Evolutionary conservation across 129 eudicot genomes (phyloP), one percentile per base, ranked within the genome.

Genomic region (Helichrysum umbraculigerum): DNA sequence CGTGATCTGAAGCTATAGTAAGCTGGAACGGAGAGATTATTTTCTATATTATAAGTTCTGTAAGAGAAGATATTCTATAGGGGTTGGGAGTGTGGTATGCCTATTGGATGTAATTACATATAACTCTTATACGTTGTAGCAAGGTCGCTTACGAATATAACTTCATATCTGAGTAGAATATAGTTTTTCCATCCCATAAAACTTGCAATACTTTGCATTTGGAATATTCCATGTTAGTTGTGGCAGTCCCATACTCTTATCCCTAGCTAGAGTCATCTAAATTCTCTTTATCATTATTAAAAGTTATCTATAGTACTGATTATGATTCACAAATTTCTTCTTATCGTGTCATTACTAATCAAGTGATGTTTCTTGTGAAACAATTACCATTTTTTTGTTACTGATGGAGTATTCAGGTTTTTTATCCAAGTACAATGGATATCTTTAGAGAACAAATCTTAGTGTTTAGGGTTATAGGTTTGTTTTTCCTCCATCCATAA

Each of bases 401-500:
- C 47, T 41, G 47, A 41, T 41, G 47, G 47, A 41, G 47, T 2
- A 9, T 41, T 41, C 4, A 41, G 12, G 14, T 39, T 41, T 41
- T 41, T 12, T 9, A 41, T 41, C 47, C 2, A 9, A 41, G 14
- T 41, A 41, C 47, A 41, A 41, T 41, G 47, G 14, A 41, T 41
- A 41, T 41, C 47, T 9, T 41, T 41, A 41, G 47, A 41, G 47
- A 41, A 41, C 47, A 41, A 41, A 41, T 41, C 47, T 41, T 12
- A 10, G 16, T 8, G 17, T 62, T 59, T 29, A 62, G 16, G 10
- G 22, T 47, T 52, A 29, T 28, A 17, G 28, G 19, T 20, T 28
- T 52, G 50, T 33, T 21, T 71, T 71, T n/a, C 63, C 42, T 70
- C 30, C 72, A 41, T 39, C 28, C 54, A 41, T 39, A 19, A 37